Evolutionary conservation across 805 yeast genomes (phyloP).

Genomic region (Candida methanosorbosa): DNA sequence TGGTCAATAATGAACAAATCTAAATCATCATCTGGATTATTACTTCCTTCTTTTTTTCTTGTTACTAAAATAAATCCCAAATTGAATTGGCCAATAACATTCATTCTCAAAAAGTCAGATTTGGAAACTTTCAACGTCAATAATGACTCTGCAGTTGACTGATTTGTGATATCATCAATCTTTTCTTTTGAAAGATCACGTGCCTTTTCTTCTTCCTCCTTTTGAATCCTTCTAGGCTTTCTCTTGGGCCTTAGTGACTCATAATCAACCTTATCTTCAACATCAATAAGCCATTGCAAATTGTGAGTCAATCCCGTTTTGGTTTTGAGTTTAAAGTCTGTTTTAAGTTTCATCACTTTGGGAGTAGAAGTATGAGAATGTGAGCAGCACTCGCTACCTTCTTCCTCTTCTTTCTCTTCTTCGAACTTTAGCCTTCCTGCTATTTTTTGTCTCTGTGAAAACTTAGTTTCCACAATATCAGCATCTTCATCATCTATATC

Average conservation of each 20-base stretch:
- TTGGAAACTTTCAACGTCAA: constrained; percentile 59
- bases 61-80: constrained; percentile 85
- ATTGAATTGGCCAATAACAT: constrained; percentile 87
- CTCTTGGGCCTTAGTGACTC: constrained; percentile 1
- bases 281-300: too few relatives aligned
- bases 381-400: too few relatives aligned
- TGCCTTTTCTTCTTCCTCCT: too few relatives aligned
- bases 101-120: constrained; percentile 66
- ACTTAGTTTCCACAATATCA: constrained; percentile 13
- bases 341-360: too few relatives aligned
- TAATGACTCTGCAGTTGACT: constrained; percentile 45
- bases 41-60: constrained; percentile 27
- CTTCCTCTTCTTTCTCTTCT: constrained; percentile 2
- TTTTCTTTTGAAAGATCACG: constrained; percentile 2
- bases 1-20: constrained; percentile 89
- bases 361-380: too few relatives aligned
- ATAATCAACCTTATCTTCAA: neutral
- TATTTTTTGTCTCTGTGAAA: constrained; percentile 1
- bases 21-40: constrained; percentile 16
- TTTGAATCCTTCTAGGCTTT: too few relatives aligned
- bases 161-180: constrained; percentile 36
- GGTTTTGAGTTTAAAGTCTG: too few relatives aligned
- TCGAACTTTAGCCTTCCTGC: neutral
- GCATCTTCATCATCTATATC: constrained; percentile 11
- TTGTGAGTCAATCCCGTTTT: too few relatives aligned